These are phyloP conservation scores for Adansonia grandidieri DNA, from an alignment of 441 rosid species.

Conservation along the genomic window DNA sequence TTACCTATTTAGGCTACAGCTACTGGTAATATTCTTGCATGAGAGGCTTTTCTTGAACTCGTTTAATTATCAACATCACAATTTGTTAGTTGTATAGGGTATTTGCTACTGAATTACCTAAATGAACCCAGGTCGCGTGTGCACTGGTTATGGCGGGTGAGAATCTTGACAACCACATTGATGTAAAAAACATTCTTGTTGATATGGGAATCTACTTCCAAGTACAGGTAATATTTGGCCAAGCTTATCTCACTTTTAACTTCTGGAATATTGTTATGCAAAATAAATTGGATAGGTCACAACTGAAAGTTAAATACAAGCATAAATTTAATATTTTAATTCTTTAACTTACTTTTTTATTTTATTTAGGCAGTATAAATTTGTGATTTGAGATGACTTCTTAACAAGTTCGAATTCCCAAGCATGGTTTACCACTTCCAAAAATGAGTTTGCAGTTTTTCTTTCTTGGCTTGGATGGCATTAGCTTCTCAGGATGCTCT, in stretches of 20 bases:
- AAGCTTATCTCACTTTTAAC: not conserved
- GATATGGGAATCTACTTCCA: constrained; percentile 88
- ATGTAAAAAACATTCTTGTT: constrained; percentile 71
- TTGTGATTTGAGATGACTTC: no score
- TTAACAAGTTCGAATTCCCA: no score
- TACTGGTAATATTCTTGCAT: not conserved
- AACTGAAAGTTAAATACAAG: no score
- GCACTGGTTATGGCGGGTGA: constrained; percentile 83
- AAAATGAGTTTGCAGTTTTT: no score
- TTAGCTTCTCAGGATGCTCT: not conserved
- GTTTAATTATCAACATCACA: not conserved
- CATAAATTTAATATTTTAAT: no score
- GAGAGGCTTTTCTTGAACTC: not conserved
- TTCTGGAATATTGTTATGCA: not conserved
- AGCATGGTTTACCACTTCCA: no score
- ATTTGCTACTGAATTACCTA: constrained; percentile 9
- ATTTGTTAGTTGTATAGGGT: not conserved
- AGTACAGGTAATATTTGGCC: constrained; percentile 59
- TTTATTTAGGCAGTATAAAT: no score
- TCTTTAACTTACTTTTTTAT: no score
- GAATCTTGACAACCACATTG: constrained; percentile 50
- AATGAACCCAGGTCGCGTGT: constrained; percentile 64
- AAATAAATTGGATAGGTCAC: not conserved
- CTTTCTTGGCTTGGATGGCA: not conserved
- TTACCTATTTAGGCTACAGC: not conserved